Evolutionary conservation across 2,329 filamentous ascomycete genomes (phyloP).

Genomic region (Monilinia polystroma): DNA sequence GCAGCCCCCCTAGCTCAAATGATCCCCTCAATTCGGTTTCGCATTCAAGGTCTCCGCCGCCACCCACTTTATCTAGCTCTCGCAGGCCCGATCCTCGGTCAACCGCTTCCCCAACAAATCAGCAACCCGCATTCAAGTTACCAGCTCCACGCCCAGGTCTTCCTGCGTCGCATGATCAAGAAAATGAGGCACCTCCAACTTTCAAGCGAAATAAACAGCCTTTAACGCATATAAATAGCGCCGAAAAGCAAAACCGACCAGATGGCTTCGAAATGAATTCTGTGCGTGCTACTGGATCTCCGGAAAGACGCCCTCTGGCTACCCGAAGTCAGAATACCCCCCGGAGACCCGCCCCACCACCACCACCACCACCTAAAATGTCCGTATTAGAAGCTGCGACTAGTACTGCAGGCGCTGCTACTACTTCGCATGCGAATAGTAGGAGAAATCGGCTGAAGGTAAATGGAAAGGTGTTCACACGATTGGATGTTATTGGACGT

Average conservation of each 20-base stretch:
- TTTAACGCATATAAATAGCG: slow-evolving; percentile 35
- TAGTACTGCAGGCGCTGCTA: slow-evolving; percentile 74
- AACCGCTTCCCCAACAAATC: slow-evolving; percentile 45
- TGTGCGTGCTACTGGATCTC: slow-evolving; percentile 46
- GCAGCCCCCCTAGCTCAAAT: slow-evolving; percentile 55
- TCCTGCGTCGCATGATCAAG: slow-evolving; percentile 71
- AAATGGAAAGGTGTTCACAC: slow-evolving; percentile 87
- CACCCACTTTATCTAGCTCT: slow-evolving; percentile 33
- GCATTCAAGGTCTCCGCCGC: slow-evolving; percentile 37
- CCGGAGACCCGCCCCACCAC: slow-evolving; percentile 69
- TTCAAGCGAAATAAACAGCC: slow-evolving; percentile 53
- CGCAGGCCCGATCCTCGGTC: slow-evolving; percentile 41
- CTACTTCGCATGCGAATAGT: slow-evolving; percentile 64
- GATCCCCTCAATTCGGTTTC: slow-evolving; percentile 36
- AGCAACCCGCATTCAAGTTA: slow-evolving; percentile 56
- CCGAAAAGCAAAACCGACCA: slow-evolving; percentile 53
- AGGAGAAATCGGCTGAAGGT: slow-evolving; percentile 82
- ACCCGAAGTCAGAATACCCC: slow-evolving; percentile 66
- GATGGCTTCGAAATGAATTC: slow-evolving; percentile 47
- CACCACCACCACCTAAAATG: slow-evolving; percentile 84
- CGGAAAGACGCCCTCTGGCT: slow-evolving; percentile 56
- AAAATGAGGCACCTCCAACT: slow-evolving; percentile 74
- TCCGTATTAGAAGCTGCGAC: slow-evolving; percentile 91
- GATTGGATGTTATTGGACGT: slow-evolving; percentile 85
- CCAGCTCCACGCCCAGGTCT: slow-evolving; percentile 56